Percentiles rank a stretch among this genome's conserved stretches.
Conservation (phyloP, 2,329 filamentous ascomycete genomes). For the Shiraia sp. region DNA sequence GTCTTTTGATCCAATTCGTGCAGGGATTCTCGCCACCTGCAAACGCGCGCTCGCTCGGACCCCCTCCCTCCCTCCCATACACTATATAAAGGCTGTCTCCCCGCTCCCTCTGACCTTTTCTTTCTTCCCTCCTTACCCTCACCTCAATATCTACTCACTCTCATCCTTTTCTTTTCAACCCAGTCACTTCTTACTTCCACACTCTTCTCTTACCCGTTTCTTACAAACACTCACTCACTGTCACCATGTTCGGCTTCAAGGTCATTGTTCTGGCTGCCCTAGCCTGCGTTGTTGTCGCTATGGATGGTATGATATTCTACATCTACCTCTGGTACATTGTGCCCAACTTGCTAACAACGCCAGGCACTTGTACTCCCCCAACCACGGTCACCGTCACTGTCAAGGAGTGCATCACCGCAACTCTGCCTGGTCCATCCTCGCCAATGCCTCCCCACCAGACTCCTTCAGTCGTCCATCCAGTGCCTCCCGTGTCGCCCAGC, state of each 20-base stretch:
- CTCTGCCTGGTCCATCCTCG: conserved; percentile 8
- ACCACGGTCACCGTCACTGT: conserved; percentile 29
- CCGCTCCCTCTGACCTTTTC: too few species aligned
- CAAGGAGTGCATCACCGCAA: conserved; percentile 19
- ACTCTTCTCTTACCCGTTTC: too few species aligned
- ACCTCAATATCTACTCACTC: conserved; percentile 23
- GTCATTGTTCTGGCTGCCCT: conserved; percentile 24
- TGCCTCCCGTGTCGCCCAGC: conserved; percentile 4
- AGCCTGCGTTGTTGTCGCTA: conserved; percentile 21
- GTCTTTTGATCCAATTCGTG: too few species aligned
- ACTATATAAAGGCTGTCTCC: too few species aligned
- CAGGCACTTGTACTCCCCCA: conserved; percentile 19
- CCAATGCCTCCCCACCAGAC: conserved; percentile 9
- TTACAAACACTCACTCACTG: conserved; percentile 16
- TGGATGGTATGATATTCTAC: conserved; percentile 14
- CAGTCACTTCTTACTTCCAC: conserved; percentile 21
- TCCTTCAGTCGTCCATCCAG: not conserved
- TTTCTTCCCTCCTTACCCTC: conserved; percentile 16
- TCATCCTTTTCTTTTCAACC: conserved; percentile 26
- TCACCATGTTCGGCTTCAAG: conserved; percentile 34
- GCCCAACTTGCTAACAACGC: conserved; percentile 13
- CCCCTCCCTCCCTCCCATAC: too few species aligned
- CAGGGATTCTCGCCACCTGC: too few species aligned
- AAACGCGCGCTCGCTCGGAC: too few species aligned
- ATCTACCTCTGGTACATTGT: not conserved